Percentiles rank a stretch among this genome's conserved stretches.
Evolutionary conservation across 1,284 basidiomycete genomes (phyloP).

Genomic region (Cutaneotrichosporon cyanovorans): DNA sequence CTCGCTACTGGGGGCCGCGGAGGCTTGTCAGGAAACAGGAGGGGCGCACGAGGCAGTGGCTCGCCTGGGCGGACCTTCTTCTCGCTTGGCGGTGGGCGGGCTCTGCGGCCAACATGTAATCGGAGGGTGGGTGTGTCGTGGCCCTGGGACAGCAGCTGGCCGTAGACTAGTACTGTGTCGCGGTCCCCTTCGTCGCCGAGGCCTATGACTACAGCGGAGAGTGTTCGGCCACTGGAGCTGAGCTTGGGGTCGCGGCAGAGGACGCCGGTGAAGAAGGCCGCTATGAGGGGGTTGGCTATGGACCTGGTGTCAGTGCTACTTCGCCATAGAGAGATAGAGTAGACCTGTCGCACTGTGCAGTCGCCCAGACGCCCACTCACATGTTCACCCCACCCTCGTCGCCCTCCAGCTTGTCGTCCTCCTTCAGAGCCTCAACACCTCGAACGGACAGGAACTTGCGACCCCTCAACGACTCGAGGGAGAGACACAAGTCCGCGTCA

Average conservation of each 20-base stretch:
- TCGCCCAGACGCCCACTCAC: constrained; percentile 7
- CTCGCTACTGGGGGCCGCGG: constrained; percentile 22
- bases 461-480: constrained; percentile 44
- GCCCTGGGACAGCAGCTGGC: constrained; percentile 5
- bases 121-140: constrained; percentile 9
- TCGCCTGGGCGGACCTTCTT: constrained; percentile 43
- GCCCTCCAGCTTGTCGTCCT: constrained; percentile 31
- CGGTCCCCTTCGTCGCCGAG: constrained; percentile 39
- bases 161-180: constrained; percentile 12
- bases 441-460: constrained; percentile 38
- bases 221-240: constrained; percentile 27
- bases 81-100: constrained; percentile 19
- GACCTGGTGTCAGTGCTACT: constrained; percentile 16
- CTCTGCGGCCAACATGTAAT: constrained; percentile 30
- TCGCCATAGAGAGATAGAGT: too few species aligned
- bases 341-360: too few species aligned
- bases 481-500: constrained; percentile 43
- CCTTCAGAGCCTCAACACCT: constrained; percentile 27
- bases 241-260: constrained; percentile 29
- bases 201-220: constrained; percentile 33
- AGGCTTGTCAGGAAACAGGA: constrained; percentile 29
- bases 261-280: constrained; percentile 32
- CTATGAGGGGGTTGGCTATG: constrained; percentile 29
- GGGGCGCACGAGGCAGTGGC: constrained; percentile 41
- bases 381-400: constrained; percentile 34